Conservation (phyloP, 306 rosid species). For the Purshia tridentata region DNA sequence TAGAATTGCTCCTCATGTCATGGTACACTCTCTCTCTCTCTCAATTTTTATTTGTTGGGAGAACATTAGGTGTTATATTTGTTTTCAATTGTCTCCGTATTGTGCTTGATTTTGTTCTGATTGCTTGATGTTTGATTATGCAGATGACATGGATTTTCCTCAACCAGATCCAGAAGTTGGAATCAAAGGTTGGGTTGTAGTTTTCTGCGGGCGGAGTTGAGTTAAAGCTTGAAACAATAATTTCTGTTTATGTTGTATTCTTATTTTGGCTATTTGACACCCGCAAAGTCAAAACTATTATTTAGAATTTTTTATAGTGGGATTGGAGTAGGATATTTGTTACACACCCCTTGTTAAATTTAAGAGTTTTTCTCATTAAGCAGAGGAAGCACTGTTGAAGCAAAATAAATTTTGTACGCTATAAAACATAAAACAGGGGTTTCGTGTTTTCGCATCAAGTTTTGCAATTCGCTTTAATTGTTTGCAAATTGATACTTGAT, state of each 20-base stretch:
- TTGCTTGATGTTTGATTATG: slow-evolving; percentile 28
- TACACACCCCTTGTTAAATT: slow-evolving; percentile 1
- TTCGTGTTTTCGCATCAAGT: not conserved
- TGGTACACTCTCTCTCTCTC: slow-evolving; percentile 46
- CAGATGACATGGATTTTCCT: slow-evolving; percentile 99
- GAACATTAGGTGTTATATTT: not conserved
- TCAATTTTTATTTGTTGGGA: not conserved
- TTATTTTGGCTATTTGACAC: slow-evolving; percentile 29
- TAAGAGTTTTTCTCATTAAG: slow-evolving; percentile 8
- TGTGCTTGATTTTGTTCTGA: slow-evolving; percentile 9
- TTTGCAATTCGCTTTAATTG: not conserved
- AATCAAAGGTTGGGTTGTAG: slow-evolving; percentile 67
- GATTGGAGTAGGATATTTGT: slow-evolving; percentile 27
- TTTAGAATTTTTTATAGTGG: slow-evolving; percentile 30
- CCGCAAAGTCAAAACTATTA: slow-evolving; percentile 27
- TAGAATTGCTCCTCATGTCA: slow-evolving; percentile 94
- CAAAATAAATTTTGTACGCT: slow-evolving; percentile 17
- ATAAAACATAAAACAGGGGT: not conserved
- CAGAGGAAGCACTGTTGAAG: not conserved
- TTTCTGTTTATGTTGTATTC: slow-evolving; percentile 42
- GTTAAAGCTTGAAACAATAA: slow-evolving; percentile 43
- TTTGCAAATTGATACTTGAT: not conserved
- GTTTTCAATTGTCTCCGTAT: not conserved
- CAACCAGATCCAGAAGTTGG: slow-evolving; percentile 75
- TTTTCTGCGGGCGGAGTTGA: slow-evolving; percentile 26